Evolutionary conservation across 2,329 filamentous ascomycete genomes (phyloP).

Genomic region (Fusarium sp.): DNA sequence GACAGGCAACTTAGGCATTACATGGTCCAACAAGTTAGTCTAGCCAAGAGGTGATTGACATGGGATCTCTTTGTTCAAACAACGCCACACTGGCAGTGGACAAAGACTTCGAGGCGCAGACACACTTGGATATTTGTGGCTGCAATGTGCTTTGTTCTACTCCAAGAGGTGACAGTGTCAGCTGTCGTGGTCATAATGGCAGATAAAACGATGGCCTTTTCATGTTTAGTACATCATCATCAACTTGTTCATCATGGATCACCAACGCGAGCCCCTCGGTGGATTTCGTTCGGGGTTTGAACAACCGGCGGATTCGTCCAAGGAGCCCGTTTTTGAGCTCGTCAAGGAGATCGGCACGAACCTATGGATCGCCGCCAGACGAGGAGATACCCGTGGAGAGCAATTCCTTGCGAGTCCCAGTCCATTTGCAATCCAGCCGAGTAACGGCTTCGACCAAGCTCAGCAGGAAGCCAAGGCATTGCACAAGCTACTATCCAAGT

Average conservation of each 20-base stretch:
- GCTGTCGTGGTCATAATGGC: background rate
- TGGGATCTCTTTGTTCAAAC: constrained; percentile 23
- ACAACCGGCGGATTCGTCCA: background rate
- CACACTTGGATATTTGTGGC: constrained; percentile 8
- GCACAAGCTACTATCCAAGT: constrained; percentile 27
- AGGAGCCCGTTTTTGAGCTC: constrained; percentile 44
- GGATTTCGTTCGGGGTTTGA: background rate
- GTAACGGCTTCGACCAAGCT: constrained; percentile 21
- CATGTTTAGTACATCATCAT: background rate
- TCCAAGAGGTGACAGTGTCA: background rate
- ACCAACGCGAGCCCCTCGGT: background rate
- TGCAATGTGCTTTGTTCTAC: constrained; percentile 37
- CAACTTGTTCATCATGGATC: constrained; percentile 15
- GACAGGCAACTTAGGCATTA: background rate
- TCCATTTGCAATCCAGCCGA: constrained; percentile 19
- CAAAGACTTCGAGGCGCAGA: constrained; percentile 30
- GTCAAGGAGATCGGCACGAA: constrained; percentile 45
- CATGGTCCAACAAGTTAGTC: background rate
- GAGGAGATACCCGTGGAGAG: constrained; percentile 46
- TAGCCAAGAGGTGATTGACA: background rate
- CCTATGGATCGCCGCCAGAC: constrained; percentile 48
- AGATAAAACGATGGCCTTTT: background rate
- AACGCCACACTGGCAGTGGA: constrained; percentile 2
- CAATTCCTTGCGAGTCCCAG: constrained; percentile 49
- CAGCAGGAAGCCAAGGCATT: constrained; percentile 37